phyloP scores from a whole-genome alignment of 192 early-diverging fungal genomes.

The Cetraspora pellucida region DNA sequence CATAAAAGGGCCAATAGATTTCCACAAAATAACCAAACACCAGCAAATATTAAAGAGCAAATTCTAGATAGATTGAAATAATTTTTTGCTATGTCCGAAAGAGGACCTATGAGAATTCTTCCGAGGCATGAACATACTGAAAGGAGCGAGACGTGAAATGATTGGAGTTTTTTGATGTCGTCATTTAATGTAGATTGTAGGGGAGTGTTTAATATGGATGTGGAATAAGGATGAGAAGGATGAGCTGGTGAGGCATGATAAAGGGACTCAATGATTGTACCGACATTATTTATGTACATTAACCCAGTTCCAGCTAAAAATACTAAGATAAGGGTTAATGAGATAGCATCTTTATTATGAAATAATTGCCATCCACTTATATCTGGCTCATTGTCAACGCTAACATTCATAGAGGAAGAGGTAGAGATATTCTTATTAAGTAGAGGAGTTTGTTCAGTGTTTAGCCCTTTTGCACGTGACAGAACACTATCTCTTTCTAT shows the following conservation, averaged over 20 bases:
- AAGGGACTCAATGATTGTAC: conserved; percentile 45
- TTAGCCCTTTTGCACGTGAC: neutral
- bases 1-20: conserved; percentile 38
- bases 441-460: neutral
- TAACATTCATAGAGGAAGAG: neutral
- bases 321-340: conserved; percentile 36
- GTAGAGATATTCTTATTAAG: neutral
- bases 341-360: conserved; percentile 28
- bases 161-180: conserved; percentile 41
- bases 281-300: conserved; percentile 50
- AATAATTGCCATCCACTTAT: conserved; percentile 40
- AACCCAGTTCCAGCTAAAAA: conserved; percentile 41
- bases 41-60: conserved; percentile 41
- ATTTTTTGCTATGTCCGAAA: conserved; percentile 45
- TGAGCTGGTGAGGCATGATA: conserved; percentile 40
- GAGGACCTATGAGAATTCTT: conserved; percentile 40
- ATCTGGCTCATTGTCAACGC: neutral
- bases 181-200: neutral
- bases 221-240: conserved; percentile 23
- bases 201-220: too few relatives aligned
- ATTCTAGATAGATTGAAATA: conserved; percentile 40
- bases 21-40: conserved; percentile 42
- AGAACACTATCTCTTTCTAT: neutral
- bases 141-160: conserved; percentile 50
- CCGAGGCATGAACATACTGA: conserved; percentile 50